These are phyloP conservation scores for Elongisporangium prolatum DNA, from an alignment of 352 stramenopile species.

Conservation along the genomic window DNA sequence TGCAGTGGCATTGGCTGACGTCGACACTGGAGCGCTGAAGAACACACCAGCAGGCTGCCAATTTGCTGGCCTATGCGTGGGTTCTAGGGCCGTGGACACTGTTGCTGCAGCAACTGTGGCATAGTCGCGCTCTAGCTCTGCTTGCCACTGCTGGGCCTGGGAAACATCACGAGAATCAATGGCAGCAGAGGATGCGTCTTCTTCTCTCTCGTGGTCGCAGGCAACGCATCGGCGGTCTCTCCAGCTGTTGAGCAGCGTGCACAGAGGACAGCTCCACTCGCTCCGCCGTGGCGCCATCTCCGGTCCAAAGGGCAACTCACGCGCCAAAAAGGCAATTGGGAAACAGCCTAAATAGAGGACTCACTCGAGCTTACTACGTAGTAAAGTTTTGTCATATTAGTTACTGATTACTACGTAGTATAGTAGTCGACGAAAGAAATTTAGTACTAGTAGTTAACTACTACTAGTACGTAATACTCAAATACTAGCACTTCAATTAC, in stretches of 20 bases:
- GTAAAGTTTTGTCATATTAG: constrained; percentile 22
- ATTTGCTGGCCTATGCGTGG: not conserved
- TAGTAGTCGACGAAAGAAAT: no score
- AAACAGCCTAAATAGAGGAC: not conserved
- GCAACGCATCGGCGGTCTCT: constrained; percentile 39
- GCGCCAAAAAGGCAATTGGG: constrained; percentile 8
- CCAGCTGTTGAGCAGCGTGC: constrained; percentile 57
- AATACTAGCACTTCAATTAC: constrained; percentile 2
- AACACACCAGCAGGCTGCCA: constrained; percentile 30
- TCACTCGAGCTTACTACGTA: constrained; percentile 1
- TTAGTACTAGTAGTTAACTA: no score
- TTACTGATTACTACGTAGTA: no score
- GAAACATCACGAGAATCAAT: constrained; percentile 4
- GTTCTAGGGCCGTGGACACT: not conserved
- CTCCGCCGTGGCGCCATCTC: constrained; percentile 19
- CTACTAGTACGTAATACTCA: no score
- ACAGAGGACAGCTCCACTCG: constrained; percentile 69
- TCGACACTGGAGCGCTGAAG: constrained; percentile 23
- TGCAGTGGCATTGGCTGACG: not conserved
- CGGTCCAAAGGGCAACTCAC: constrained; percentile 4
- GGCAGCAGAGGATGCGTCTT: not conserved
- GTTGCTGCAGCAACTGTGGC: constrained; percentile 2
- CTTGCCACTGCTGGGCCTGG: not conserved
- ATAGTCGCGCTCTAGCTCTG: not conserved
- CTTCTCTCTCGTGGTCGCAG: constrained; percentile 40